Percentiles rank a stretch among this genome's conserved stretches.
These are phyloP conservation scores for Glebionis coronaria DNA, from an alignment of 129 eudicot species.

Conservation along the genomic window DNA sequence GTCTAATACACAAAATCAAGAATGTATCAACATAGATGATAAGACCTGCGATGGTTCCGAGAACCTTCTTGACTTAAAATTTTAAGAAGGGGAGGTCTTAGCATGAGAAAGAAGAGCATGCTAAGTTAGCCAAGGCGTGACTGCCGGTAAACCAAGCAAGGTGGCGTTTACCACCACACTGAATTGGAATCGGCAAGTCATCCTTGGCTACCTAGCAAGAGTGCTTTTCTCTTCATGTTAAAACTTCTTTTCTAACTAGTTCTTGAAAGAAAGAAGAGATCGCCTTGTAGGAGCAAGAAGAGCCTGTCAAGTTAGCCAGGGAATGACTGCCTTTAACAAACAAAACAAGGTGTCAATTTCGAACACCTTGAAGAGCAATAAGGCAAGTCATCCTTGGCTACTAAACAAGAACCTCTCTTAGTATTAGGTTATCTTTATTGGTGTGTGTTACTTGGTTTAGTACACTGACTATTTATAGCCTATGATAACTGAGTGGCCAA, in stretches of 20 bases:
- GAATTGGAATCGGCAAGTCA: slow-evolving; percentile 24
- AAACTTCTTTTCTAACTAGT: slow-evolving; percentile 14
- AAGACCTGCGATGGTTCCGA: too few relatives aligned
- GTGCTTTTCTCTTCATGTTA: slow-evolving; percentile 21
- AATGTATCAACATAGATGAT: too few relatives aligned
- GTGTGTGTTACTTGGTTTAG: background rate
- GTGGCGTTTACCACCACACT: background rate
- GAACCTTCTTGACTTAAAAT: background rate
- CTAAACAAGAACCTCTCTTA: slow-evolving; percentile 25
- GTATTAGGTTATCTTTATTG: background rate
- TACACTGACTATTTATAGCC: slow-evolving; percentile 7
- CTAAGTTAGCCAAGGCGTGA: slow-evolving; percentile 24
- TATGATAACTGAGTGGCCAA: too few relatives aligned
- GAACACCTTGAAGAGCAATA: slow-evolving; percentile 13
- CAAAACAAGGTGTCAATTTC: slow-evolving; percentile 16
- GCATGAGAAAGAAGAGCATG: slow-evolving; percentile 28
- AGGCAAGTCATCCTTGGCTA: slow-evolving; percentile 32
- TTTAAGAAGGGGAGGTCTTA: slow-evolving; percentile 15
- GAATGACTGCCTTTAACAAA: slow-evolving; percentile 20
- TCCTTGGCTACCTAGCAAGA: slow-evolving; percentile 24
- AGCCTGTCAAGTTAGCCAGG: slow-evolving; percentile 21
- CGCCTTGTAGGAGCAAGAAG: slow-evolving; percentile 24
- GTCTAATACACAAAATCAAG: too few relatives aligned
- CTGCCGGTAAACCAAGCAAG: slow-evolving; percentile 9
- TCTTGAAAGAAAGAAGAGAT: slow-evolving; percentile 7